A percentile compares a stretch with the other conserved stretches of the same genome.
Evolutionary conservation across 164 flowering plant genomes (phyloP).

Genomic region (Tetracentron sinense): DNA sequence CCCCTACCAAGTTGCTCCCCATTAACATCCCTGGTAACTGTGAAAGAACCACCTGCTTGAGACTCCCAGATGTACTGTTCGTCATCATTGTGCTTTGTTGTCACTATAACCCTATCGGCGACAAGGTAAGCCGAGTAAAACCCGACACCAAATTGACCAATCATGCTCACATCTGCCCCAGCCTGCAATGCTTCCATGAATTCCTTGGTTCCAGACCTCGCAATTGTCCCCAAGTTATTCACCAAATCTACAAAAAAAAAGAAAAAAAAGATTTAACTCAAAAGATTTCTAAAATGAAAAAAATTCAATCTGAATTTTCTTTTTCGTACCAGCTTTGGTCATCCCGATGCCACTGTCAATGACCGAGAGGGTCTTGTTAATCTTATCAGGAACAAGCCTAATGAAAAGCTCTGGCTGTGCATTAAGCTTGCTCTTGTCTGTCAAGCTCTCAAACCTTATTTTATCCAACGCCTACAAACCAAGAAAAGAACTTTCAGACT

Average conservation of each 20-base stretch:
- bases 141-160: constrained; percentile 69
- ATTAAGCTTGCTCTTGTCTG: too few relatives aligned
- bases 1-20: constrained; percentile 65
- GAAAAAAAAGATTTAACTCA: too few relatives aligned
- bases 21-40: constrained; percentile 53
- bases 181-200: constrained; percentile 75
- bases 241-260: constrained; percentile 42
- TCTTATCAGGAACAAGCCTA: too few relatives aligned
- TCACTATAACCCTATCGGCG: constrained; percentile 62
- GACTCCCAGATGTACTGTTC: constrained; percentile 74
- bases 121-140: constrained; percentile 67
- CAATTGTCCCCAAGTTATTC: constrained; percentile 67
- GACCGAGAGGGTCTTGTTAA: too few relatives aligned
- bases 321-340: too few relatives aligned
- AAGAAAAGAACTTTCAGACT: too few relatives aligned
- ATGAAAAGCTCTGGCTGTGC: too few relatives aligned
- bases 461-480: too few relatives aligned
- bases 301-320: too few relatives aligned
- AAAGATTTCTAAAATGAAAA: too few relatives aligned
- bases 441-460: too few relatives aligned
- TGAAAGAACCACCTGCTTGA: constrained; percentile 72
- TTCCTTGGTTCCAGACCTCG: constrained; percentile 67
- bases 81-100: constrained; percentile 66
- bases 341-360: too few relatives aligned
- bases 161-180: constrained; percentile 71